Evolutionary conservation across 352 stramenopile species (phyloP), one percentile per base, ranked within the genome.

Genomic region (Phytopythium helicoides): DNA sequence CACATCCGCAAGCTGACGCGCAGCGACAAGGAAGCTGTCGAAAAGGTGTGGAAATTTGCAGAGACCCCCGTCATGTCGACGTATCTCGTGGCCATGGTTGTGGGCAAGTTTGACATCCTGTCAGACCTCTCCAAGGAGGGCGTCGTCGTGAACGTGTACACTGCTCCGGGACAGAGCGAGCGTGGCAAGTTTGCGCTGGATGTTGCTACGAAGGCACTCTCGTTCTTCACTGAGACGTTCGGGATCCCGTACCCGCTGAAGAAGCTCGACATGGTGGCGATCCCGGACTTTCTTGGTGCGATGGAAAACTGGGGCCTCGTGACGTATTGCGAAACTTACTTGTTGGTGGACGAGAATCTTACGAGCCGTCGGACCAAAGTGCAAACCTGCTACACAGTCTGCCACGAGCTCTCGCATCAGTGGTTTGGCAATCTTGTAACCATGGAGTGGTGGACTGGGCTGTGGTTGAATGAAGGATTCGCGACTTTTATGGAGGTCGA

Each of bases 401-500:
- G 89, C 36, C 97, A 99, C 66, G 97, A 99, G 70, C 71, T 99
- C 1, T 97, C 96, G 5, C 97, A 99, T 74, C 95, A 98, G 58
- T 90, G 78, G 81, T 98, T 98, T 56, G 95, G 96, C 34, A 99
- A 99, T 65, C 79, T 99, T 3, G 97, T 99, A 25, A 99, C 97
- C 22, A 99, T 99, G 96, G 81, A 92, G 8, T 99, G 97, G 77
- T 98, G 92, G 92, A 94, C 90, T 11, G 87, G 90, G 22, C 73
- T 98, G 4, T 98, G 92, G 92, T 78, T 99, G 8, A 99, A 99
- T 72, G 97, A 99, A 69, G 96, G 96, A 8, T 99, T 99, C 67
- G 97, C 96, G 11, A 89, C 81, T 39, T 99, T 93, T 77, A 97
- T 97, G 71, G 93, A 99, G 73, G 97, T 97, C 60, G 92, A 91